Percentiles rank a stretch among this genome's conserved stretches.
These are phyloP conservation scores for Arthrobotrys sphaeroides DNA, from an alignment of 2,329 filamentous ascomycete species.

Conservation along the genomic window DNA sequence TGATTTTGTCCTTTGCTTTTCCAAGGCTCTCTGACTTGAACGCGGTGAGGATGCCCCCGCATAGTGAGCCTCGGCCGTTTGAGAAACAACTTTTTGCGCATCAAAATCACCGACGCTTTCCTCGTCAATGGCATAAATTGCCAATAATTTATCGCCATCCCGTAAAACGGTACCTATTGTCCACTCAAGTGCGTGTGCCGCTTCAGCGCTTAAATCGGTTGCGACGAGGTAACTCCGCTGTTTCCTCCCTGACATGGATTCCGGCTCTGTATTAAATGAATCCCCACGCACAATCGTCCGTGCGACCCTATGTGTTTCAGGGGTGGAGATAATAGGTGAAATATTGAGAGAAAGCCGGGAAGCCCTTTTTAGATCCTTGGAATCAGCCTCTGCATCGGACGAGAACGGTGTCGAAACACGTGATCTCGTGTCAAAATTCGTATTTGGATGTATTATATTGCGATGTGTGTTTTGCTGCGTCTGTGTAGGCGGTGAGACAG, in stretches of 20 bases:
- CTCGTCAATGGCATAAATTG: constrained; percentile 92
- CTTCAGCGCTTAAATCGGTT: constrained; percentile 92
- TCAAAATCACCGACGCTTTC: constrained; percentile 69
- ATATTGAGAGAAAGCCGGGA: constrained; percentile 84
- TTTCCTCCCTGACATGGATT: constrained; percentile 80
- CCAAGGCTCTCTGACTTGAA: constrained; percentile 46
- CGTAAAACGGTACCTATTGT: constrained; percentile 93
- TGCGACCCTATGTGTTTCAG: constrained; percentile 80
- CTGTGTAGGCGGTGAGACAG: constrained; percentile 54
- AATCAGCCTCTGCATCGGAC: constrained; percentile 85
- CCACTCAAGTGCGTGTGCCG: constrained; percentile 95
- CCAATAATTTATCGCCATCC: constrained; percentile 91
- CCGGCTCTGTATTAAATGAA: constrained; percentile 76
- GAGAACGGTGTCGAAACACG: constrained; percentile 71
- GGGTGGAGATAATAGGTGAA: constrained; percentile 79
- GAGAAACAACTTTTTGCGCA: constrained; percentile 52
- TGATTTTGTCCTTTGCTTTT: constrained; percentile 22
- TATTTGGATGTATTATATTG: constrained; percentile 77
- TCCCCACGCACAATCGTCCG: constrained; percentile 91
- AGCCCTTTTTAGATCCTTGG: constrained; percentile 84
- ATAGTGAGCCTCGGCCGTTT: constrained; percentile 68
- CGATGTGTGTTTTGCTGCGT: constrained; percentile 64
- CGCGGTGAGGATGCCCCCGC: constrained; percentile 68
- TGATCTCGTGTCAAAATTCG: constrained; percentile 78
- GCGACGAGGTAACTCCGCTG: constrained; percentile 94